Conservation (phyloP, 2,329 filamentous ascomycete genomes). For the Teratosphaeria viscida region DNA sequence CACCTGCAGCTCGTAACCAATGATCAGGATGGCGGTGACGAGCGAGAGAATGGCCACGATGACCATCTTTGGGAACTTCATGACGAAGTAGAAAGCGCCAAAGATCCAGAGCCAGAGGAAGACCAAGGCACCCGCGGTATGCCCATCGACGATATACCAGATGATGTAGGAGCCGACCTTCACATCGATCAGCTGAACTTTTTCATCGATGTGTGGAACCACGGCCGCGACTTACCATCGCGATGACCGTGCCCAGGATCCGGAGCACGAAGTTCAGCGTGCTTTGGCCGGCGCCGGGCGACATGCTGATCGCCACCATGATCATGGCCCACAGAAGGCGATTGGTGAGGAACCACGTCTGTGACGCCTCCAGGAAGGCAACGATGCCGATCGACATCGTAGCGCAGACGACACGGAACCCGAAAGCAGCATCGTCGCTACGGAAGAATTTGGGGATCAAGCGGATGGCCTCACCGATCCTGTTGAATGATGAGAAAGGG, state of each 20-base stretch:
- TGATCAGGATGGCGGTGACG: constrained; percentile 41
- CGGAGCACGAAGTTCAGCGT: constrained; percentile 58
- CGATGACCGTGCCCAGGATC: constrained; percentile 52
- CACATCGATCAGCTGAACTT: neutral
- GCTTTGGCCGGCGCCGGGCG: constrained; percentile 56
- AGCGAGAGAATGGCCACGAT: constrained; percentile 53
- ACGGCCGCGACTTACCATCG: constrained; percentile 47
- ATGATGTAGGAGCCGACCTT: constrained; percentile 50
- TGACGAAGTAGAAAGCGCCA: constrained; percentile 54
- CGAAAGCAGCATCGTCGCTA: constrained; percentile 56
- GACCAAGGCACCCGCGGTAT: constrained; percentile 54
- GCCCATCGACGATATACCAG: constrained; percentile 64
- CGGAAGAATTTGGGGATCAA: constrained; percentile 49
- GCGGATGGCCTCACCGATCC: constrained; percentile 51
- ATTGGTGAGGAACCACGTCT: constrained; percentile 57
- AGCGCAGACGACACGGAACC: constrained; percentile 59
- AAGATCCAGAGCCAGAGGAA: constrained; percentile 57
- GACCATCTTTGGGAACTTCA: constrained; percentile 57
- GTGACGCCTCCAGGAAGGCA: constrained; percentile 51
- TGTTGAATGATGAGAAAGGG: too few species aligned
- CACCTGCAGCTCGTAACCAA: constrained; percentile 54
- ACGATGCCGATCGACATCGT: constrained; percentile 62
- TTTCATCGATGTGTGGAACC: neutral
- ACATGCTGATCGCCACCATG: constrained; percentile 60
- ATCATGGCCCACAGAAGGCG: constrained; percentile 69